phyloP scores from a whole-genome alignment of 176 grass and related monocot species.

The Ampelocalamus luodianensis region DNA sequence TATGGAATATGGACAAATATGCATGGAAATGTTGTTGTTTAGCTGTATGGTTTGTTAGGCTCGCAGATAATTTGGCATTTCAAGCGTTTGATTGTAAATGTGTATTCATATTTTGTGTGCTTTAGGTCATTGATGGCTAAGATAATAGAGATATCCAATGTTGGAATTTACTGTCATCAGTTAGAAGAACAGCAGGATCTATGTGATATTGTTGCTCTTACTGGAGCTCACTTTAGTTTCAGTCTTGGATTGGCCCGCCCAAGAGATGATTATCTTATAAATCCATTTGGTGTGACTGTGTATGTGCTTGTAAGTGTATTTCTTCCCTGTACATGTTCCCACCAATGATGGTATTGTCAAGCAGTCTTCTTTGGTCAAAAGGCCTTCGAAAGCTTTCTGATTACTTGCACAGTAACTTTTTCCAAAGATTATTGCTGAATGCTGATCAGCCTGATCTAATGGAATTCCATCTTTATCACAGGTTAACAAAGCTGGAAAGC shows the following conservation, averaged over 20 bases:
- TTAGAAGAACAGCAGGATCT: slow-evolving; percentile 57
- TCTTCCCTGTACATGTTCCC: slow-evolving; percentile 39
- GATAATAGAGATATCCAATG: slow-evolving; percentile 83
- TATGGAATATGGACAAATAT: neutral
- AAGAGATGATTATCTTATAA: slow-evolving; percentile 84
- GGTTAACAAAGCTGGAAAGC: slow-evolving; percentile 79
- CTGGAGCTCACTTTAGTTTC: slow-evolving; percentile 45
- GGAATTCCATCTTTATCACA: slow-evolving; percentile 40
- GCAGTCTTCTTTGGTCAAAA: slow-evolving; percentile 29
- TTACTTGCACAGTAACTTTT: slow-evolving; percentile 11
- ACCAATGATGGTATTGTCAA: slow-evolving; percentile 13
- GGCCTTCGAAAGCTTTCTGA: slow-evolving; percentile 27
- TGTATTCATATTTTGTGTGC: slow-evolving; percentile 21
- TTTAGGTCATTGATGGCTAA: slow-evolving; percentile 76
- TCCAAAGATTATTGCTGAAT: slow-evolving; percentile 8
- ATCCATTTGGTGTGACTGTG: slow-evolving; percentile 74
- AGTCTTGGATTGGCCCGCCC: slow-evolving; percentile 53
- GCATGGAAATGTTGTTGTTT: neutral
- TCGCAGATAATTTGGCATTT: slow-evolving; percentile 31
- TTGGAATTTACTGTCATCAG: slow-evolving; percentile 76
- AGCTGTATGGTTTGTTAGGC: slow-evolving; percentile 10
- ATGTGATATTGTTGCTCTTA: slow-evolving; percentile 53
- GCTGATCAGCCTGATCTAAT: slow-evolving; percentile 22
- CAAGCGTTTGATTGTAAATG: neutral
- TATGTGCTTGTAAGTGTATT: slow-evolving; percentile 76